These are phyloP conservation scores for Rhizophora apiculata DNA, from an alignment of 345 rosid species.

Conservation along the genomic window DNA sequence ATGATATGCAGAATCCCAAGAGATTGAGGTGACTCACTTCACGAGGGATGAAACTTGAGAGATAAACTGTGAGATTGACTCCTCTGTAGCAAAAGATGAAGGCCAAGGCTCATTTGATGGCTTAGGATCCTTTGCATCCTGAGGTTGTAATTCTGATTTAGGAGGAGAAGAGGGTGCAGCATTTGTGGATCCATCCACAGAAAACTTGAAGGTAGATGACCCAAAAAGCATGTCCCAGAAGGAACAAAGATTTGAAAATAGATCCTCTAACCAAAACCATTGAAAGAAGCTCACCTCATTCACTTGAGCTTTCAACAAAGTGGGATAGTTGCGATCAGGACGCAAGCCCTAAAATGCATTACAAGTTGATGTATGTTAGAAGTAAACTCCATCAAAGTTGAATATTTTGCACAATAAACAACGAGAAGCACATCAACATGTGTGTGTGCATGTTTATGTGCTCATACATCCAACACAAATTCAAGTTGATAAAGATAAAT, in stretches of 20 bases:
- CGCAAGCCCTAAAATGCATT: constrained; percentile 30
- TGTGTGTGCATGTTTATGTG: no score
- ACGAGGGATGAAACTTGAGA: constrained; percentile 76
- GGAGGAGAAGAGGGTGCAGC: constrained; percentile 37
- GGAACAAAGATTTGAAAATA: constrained; percentile 34
- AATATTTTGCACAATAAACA: neutral
- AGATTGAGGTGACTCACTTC: constrained; percentile 45
- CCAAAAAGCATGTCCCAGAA: constrained; percentile 45
- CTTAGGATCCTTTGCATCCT: constrained; percentile 38
- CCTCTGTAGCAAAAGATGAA: constrained; percentile 49
- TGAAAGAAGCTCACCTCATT: constrained; percentile 54
- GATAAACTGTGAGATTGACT: constrained; percentile 69
- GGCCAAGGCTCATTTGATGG: constrained; percentile 39
- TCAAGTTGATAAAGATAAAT: no score
- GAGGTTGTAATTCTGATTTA: constrained; percentile 35
- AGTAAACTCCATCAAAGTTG: neutral
- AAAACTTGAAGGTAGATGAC: constrained; percentile 59
- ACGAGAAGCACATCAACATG: neutral
- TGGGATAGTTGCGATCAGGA: constrained; percentile 34
- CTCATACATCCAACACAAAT: no score
- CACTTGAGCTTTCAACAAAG: constrained; percentile 57
- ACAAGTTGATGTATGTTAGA: constrained; percentile 10
- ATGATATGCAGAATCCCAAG: neutral
- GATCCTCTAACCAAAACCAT: constrained; percentile 35
- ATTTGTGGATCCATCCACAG: constrained; percentile 50